phyloP scores from a whole-genome alignment of 2,329 filamentous ascomycete genomes.

The Colletotrichum shisoi region DNA sequence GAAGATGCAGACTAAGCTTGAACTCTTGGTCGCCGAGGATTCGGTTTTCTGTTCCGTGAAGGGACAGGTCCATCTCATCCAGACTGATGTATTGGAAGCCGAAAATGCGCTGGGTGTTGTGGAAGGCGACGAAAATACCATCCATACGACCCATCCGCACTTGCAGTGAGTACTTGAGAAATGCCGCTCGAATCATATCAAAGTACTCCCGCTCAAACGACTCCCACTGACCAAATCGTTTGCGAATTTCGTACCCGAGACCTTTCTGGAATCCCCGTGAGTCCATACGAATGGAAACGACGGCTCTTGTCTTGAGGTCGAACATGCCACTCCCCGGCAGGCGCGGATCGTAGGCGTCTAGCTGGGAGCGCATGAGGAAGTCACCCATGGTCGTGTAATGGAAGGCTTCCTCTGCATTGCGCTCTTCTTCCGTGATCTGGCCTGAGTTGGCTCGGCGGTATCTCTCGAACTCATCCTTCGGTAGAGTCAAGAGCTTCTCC shows the following conservation, averaged over 20 bases:
- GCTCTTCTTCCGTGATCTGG: conserved; percentile 74
- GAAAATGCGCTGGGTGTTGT: conserved; percentile 94
- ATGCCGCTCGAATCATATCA: conserved; percentile 93
- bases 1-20: conserved; percentile 76
- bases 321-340: conserved; percentile 93
- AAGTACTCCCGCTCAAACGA: conserved; percentile 96
- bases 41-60: conserved; percentile 79
- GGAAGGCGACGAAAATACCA: conserved; percentile 95
- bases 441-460: conserved; percentile 76
- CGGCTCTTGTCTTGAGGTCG: conserved; percentile 93
- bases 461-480: conserved; percentile 83
- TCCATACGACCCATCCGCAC: conserved; percentile 98
- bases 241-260: conserved; percentile 84
- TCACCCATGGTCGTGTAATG: conserved; percentile 88
- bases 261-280: conserved; percentile 74
- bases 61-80: conserved; percentile 83
- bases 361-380: conserved; percentile 92
- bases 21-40: conserved; percentile 84
- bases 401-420: conserved; percentile 76
- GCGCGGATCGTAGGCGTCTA: conserved; percentile 87
- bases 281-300: conserved; percentile 91
- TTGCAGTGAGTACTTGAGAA: conserved; percentile 96
- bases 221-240: conserved; percentile 78
- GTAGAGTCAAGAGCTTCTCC: conserved; percentile 90
- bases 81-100: conserved; percentile 95